Evolutionary conservation across 495 filamentous ascomycete genomes (phyloP).

Genomic region (Neurospora africana): DNA sequence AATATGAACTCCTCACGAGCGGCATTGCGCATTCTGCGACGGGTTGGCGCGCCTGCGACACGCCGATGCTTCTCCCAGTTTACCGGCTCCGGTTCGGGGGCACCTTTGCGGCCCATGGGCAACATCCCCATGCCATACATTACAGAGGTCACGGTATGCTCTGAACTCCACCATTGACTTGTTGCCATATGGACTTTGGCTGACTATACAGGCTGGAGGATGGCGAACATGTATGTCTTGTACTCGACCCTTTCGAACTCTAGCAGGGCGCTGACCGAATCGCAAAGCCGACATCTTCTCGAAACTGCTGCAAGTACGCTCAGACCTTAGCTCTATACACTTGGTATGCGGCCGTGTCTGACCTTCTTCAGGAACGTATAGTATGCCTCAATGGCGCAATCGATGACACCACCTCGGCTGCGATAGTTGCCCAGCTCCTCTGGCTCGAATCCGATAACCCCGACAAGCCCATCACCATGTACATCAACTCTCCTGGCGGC

Average conservation of each 20-base stretch:
- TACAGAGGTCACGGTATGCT: slow-evolving; percentile 70
- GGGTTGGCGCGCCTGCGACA: slow-evolving; percentile 12
- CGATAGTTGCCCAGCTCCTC: slow-evolving; percentile 88
- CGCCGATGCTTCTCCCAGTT: slow-evolving; percentile 31
- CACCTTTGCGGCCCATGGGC: slow-evolving; percentile 28
- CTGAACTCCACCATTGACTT: background rate
- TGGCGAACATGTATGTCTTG: slow-evolving; percentile 71
- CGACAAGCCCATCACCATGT: slow-evolving; percentile 85
- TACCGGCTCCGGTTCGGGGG: slow-evolving; percentile 5
- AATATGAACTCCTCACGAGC: slow-evolving; percentile 26
- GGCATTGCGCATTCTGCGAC: slow-evolving; percentile 21
- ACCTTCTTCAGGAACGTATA: slow-evolving; percentile 65
- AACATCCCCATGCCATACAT: slow-evolving; percentile 64
- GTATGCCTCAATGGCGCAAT: slow-evolving; percentile 89
- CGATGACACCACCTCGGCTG: slow-evolving; percentile 77
- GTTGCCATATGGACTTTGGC: slow-evolving; percentile 7
- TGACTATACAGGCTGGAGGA: slow-evolving; percentile 63
- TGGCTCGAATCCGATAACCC: slow-evolving; percentile 97
- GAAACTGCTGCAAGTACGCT: slow-evolving; percentile 56
- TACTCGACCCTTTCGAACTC: slow-evolving; percentile 9
- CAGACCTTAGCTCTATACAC: background rate
- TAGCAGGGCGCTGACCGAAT: slow-evolving; percentile 15
- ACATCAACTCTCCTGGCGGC: slow-evolving; percentile 94
- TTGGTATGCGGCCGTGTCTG: slow-evolving; percentile 3
- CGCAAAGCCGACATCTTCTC: slow-evolving; percentile 72